Base-by-base conservation (phyloP, 2,329 filamentous ascomycete species). In the Colletotrichum australisinense region DNA sequence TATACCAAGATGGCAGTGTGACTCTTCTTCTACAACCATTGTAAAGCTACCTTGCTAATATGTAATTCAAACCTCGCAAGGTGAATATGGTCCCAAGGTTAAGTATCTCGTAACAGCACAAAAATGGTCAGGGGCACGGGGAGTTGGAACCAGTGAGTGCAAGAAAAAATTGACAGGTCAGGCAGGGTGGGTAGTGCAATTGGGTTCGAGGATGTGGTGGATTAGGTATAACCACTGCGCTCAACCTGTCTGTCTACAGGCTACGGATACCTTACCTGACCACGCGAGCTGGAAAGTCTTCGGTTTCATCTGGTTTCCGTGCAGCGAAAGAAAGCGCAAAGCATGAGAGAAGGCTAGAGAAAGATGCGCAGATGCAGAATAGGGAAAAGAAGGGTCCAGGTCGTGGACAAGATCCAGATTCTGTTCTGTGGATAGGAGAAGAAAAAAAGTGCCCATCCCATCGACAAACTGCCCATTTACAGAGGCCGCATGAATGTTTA, bases 401-500 rank as follows among this genome's bases (percentile, higher is more conserved):
- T 52, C 35, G 63, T 22, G 46, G 56, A n/a, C 14, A 30, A 67
- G 55, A 49, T 55, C 46, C 19, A 28, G 46, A 62, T 53, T 14
- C 38, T 19, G 3, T 42, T 8, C 57, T 49, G 46, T 32, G 49
- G 42, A 32, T 28, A 55, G 12, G 30, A 11, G 30, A 4, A 9
- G 11, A 11, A 16, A 42, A 3, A 35, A 42, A 28, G 28, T 24
- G 32, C 16, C 49, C 67, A 52, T 56, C 57, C 42, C 42, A 14
- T 22, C 58, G 67, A 38, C 32, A 32, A 53, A 24, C 38, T 70
- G 26, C 22, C 46, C 52, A 28, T 24, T 28, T 22, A 55, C 12
- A 32, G 4, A n/a, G 63, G 60, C 19, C 65, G 71, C 71, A 73
- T 73, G 71, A 73, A 73, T 73, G 60, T 73, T 58, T 62, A 62